Evolutionary conservation across 805 yeast genomes (phyloP), one percentile per base, ranked within the genome.

Genomic region (Metschnikowia amazonensis): DNA sequence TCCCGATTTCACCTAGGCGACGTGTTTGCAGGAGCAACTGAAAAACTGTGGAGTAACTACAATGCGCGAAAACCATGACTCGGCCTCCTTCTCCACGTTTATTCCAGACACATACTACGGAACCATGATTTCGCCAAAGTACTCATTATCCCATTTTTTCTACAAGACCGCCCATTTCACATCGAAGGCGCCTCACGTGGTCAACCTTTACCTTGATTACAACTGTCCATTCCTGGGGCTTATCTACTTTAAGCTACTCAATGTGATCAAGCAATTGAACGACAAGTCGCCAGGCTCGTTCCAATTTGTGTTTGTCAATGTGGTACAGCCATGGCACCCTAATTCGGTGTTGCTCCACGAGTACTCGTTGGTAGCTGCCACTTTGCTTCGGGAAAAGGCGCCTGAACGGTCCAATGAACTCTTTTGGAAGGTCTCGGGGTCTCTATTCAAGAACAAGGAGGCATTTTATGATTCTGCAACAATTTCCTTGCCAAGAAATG

Each of bases 301-400:
- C 55, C 78, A 79, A 52, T 74, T 86, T 49, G 77, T 81, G 9
- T 79, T 84, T 62, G 75, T 81, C 50, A 84, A 86, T 58, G 89
- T 83, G 33, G 72, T 85, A n/a, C 96, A 89, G 68, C 94, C 95
- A 53, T 89, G 96, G 96, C 96, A 89, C 62, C 83, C 90, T 36
- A 79, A 81, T 45, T 82, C 92, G 1, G 75, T 79, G 4, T 64
- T 79, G 30, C 69, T 81, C 32, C 84, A 84, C 60, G 96, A 89
- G 59, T 84, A 85, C 34, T 74, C 85, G 0, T 62, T 89, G 21
- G 89, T 83, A 0, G 81, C 83, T 25, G 86, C 85, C n/a, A 68
- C 76, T 40, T 80, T 84, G 60, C 77, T 88, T 76, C 53, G 67
- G 35, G 64, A 61, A 21, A 47, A 51, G 25, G 52, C 42, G 9